Base-by-base conservation (phyloP, 164 flowering plant genomes). In the Litsea cubeba region DNA sequence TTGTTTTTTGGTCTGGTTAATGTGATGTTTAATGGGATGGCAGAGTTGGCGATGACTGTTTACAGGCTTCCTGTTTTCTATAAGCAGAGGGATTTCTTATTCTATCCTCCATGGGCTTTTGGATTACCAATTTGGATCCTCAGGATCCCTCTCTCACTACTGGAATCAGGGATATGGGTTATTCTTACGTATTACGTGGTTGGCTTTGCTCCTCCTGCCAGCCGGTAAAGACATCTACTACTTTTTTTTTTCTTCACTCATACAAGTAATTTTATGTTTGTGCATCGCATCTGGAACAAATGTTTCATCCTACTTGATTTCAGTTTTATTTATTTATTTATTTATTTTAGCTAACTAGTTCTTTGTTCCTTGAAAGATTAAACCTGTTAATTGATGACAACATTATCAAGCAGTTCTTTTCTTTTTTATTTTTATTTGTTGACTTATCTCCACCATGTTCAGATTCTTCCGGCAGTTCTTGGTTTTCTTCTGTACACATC, bases 101-200 rank as follows among this genome's bases (percentile, higher is more conserved):
- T 86, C 72, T 89, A 72, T 78, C 93, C 93, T 23, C 82, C 90
- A 50, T 89, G 93, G 93, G 88, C 89, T 32, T 89, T 80, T 82
- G 85, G 78, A 12, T 74, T 89, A 32, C 93, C 93, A 3, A 87
- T 89, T 71, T 86, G 87, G 82, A 46, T 89, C 71, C 86, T 85
- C 11, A 83, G 86, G 65, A 82, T 87, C 17, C 90, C 93, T 2
- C 60, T 89, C 28, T 89, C 93, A 0, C 15, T 87, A 6, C 22
- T 84, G 79, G 93, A 89, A 66, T 87, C 93, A 3, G 82, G 79
- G 50, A 82, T 87, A 35, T 87, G 90, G 90, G 68, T 82, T 24
- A 20, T 75, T 75, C 83, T 87, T 50, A 87, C 90, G 4, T 87
- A 87, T 65, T 87, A 86, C 68, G 83, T 85, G 2, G 76, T 87